These are phyloP conservation scores for Torulaspora globosa DNA, from an alignment of 1,139 yeast species.

Conservation along the genomic window DNA sequence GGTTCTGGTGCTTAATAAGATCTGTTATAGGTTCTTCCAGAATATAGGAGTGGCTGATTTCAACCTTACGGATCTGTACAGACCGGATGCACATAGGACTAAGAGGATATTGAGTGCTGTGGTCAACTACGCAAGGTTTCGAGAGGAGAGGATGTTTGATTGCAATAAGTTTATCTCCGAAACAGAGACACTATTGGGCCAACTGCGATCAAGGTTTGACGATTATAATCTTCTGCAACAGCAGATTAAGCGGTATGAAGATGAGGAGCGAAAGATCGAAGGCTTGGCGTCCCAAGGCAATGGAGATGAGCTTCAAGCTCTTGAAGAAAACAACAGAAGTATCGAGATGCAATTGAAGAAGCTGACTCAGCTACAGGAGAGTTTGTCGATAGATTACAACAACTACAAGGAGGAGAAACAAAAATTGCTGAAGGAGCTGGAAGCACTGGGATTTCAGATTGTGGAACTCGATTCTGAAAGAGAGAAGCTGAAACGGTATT, in stretches of 20 bases:
- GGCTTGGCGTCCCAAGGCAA: slow-evolving; percentile 24
- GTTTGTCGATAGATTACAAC: slow-evolving; percentile 59
- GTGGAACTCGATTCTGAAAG: slow-evolving; percentile 56
- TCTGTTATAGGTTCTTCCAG: slow-evolving; percentile 57
- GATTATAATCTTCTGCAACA: slow-evolving; percentile 44
- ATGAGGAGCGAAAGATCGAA: slow-evolving; percentile 26
- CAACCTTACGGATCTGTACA: slow-evolving; percentile 60
- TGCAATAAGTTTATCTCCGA: slow-evolving; percentile 58
- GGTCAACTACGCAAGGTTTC: slow-evolving; percentile 76
- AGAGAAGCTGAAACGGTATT: slow-evolving; percentile 56
- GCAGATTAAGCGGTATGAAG: slow-evolving; percentile 44
- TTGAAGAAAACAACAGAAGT: slow-evolving; percentile 53
- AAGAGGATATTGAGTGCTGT: slow-evolving; percentile 73
- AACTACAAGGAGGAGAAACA: slow-evolving; percentile 62
- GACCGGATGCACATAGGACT: slow-evolving; percentile 66
- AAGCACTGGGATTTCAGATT: slow-evolving; percentile 38
- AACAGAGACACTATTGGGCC: slow-evolving; percentile 50
- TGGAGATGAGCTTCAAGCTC: slow-evolving; percentile 42
- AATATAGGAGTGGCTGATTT: slow-evolving; percentile 79
- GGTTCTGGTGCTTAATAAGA: slow-evolving; percentile 53
- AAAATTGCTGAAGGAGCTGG: slow-evolving; percentile 48
- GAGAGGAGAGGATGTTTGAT: slow-evolving; percentile 71
- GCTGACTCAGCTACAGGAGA: slow-evolving; percentile 61
- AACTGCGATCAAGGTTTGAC: slow-evolving; percentile 39
- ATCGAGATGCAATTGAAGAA: slow-evolving; percentile 61